Evolutionary conservation across 148 eudicot genomes (phyloP).

Genomic region (Amaranthus palmeri): DNA sequence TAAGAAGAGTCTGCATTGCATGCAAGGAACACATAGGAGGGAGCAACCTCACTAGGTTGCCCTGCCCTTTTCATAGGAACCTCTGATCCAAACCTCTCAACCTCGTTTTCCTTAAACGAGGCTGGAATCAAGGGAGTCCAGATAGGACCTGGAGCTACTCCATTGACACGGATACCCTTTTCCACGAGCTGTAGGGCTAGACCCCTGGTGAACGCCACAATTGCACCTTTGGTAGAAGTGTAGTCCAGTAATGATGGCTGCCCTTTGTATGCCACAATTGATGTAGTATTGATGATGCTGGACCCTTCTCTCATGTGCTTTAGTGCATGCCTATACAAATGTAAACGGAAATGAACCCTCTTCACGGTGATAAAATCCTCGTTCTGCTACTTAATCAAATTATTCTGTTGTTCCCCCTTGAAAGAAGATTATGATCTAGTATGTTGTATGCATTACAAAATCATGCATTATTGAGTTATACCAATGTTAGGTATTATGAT

Average conservation of each 20-base stretch:
- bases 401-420: too few relatives aligned
- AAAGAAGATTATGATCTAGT: background rate
- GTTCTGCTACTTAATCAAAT: too few relatives aligned
- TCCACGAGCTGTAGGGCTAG: constrained; percentile 60
- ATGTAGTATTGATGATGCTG: constrained; percentile 64
- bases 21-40: constrained; percentile 72
- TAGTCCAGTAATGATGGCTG: constrained; percentile 55
- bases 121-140: constrained; percentile 85
- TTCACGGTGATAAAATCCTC: background rate
- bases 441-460: background rate
- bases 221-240: constrained; percentile 74
- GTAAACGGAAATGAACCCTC: background rate
- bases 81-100: constrained; percentile 41
- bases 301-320: constrained; percentile 76
- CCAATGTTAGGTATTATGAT: too few relatives aligned
- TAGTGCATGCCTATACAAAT: constrained; percentile 51
- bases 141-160: constrained; percentile 78
- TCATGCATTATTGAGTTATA: background rate
- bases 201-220: constrained; percentile 64
- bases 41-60: constrained; percentile 73
- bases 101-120: constrained; percentile 47
- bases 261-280: constrained; percentile 64
- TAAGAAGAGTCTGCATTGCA: constrained; percentile 64
- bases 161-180: constrained; percentile 62
- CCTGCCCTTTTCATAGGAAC: constrained; percentile 86